A percentile compares a stretch with the other conserved stretches of the same genome.
Conservation (phyloP, 305 asterid species). For the Fraxinus floribunda region DNA sequence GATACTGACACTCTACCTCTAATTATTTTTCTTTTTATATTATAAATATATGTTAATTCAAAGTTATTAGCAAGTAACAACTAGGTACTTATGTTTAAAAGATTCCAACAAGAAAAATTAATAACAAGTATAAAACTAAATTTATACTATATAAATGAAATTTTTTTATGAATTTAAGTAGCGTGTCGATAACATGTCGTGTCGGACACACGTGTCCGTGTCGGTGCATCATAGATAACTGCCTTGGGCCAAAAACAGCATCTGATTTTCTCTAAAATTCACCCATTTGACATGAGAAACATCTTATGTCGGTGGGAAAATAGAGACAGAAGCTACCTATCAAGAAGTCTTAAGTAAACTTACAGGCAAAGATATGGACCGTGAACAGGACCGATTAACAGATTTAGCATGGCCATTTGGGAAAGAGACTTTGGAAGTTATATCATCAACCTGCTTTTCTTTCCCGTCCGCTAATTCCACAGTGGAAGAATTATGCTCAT, state of each 20-base stretch:
- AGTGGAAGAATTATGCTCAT: slow-evolving; percentile 11
- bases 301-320: neutral
- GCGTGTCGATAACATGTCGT: too few species aligned
- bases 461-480: slow-evolving; percentile 26
- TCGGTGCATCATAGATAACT: neutral
- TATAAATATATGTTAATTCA: too few species aligned
- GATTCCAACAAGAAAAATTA: too few species aligned
- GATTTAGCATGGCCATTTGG: slow-evolving; percentile 18
- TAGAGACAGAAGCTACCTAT: slow-evolving; percentile 2
- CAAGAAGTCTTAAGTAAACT: slow-evolving; percentile 33
- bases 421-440: neutral
- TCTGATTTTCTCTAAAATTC: neutral
- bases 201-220: too few species aligned
- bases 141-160: too few species aligned
- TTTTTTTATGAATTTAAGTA: too few species aligned
- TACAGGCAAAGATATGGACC: slow-evolving; percentile 69
- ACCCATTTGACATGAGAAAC: slow-evolving; percentile 1
- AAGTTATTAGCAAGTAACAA: too few species aligned
- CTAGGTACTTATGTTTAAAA: too few species aligned
- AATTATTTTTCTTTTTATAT: too few species aligned
- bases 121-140: too few species aligned
- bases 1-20: too few species aligned
- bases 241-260: slow-evolving; percentile 5
- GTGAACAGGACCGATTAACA: slow-evolving; percentile 32
- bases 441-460: slow-evolving; percentile 26